Evolutionary conservation across 495 filamentous ascomycete species (phyloP), one percentile per base, ranked within the genome.

Genomic region (Daldinia loculata): DNA sequence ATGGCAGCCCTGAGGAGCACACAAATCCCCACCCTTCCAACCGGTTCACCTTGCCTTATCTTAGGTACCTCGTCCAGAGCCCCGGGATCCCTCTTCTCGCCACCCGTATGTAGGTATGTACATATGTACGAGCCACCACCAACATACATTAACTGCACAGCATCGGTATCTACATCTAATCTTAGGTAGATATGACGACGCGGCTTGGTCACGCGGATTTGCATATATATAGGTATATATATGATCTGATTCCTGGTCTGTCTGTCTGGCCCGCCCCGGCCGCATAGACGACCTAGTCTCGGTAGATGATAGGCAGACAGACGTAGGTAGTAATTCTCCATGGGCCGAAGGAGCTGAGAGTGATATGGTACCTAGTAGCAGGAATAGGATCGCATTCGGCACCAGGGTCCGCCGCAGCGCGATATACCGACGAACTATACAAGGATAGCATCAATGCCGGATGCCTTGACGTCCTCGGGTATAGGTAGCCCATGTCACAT

Each of bases 1-100:
- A 68, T 68, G 65, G 65, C 58, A 68, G 29, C 43, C 63, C 39
- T 45, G 51, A 63, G 27, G 7, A 34, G n/a, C 27, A 22, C 14
- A 56, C 45, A 19, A 34, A 67, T 34, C 63, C 63, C 45, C 45
- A 45, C 27, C 50, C 50, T 3, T 26, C 41, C 26, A 17, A 14
- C 34, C 22, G 26, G n/a, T 38, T 48, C 6, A 7, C 26, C 53
- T 27, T 51, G 38, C 43, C 56, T 56, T 14, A 24, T n/a, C 14
- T 52, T 4, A n/a, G n/a, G n/a, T n/a, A 53, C 50, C 12, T 22
- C 19, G 43, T 24, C 43, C 50, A 30, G 24, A 53, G 1, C 50
- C 26, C 26, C 26, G 50, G 50, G 27, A 30, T 53, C 15, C 50
- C 0, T 30, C 3, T 53, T 29, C 26, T 22, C 17, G 43, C 43